Evolutionary conservation across 2,329 filamentous ascomycete genomes (phyloP), one percentile per base, ranked within the genome.

Genomic region (Fusarium nisikadoi): DNA sequence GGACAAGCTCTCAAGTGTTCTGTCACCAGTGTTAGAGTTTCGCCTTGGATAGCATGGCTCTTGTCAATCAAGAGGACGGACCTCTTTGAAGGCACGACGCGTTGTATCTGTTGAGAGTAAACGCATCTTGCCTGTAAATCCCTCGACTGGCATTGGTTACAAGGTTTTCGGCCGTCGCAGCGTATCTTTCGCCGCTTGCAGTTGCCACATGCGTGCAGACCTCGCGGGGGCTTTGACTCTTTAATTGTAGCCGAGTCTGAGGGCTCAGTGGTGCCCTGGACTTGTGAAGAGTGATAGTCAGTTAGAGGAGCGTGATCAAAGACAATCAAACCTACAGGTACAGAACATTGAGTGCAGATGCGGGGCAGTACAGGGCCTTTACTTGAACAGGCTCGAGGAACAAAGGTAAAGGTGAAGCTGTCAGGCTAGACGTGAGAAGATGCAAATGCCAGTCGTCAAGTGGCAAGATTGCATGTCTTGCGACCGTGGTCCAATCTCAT

Each of bases 171-270:
- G 13, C 59, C 59, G 20, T 62, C 59, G 41, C 59, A 62, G 6
- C 59, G 52, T 25, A 62, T 31, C 52, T 62, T 62, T 25, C 59
- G 59, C 3, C 41, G 59, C 10, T 62, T 62, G 12, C 59, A 62
- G 12, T 35, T 42, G 14, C 29, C 41, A n/a, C 59, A 62, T 39
- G 59, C 59, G 8, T 36, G 59, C 7, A 57, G 33, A 39, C 41
- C 43, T 58, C 59, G 54, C 14, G 39, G 23, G 2, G 53, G 53
- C 39, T 17, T 46, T 17, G 54, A 38, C 19, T 58, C 52, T 38
- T 38, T 58, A 1, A 42, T 10, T 1, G 14, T 16, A 5, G 33
- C 39, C 16, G 31, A 27, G n/a, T 6, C 36, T 5, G 49, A 41
- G 17, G 33, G 20, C 4, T 46, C 27, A n/a, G 13, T 3, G 13